Base-by-base conservation (phyloP, 805 yeast species). In the Hanseniaspora singularis region DNA sequence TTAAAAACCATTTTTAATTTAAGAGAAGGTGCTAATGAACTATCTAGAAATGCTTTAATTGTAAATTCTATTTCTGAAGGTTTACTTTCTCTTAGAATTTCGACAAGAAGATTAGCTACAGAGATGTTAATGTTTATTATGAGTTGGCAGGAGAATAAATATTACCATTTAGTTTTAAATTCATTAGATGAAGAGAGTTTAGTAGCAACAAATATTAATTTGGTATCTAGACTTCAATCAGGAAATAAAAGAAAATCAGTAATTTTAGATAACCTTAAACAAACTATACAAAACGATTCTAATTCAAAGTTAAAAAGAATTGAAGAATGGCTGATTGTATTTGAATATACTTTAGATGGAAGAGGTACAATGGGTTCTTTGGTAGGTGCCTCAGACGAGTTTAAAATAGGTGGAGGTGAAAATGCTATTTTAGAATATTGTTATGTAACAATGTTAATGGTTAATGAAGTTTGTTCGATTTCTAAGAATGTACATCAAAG, bases 321-420 rank as follows among this genome's bases (percentile, higher is more conserved):
- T 54, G 82, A 78, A 51, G 71, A 79, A 31, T 86, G 95, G 95
- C 57, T 85, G 38, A 63, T 66, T 40, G 65, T 76, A 11, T 79
- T 85, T 3, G 79, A 72, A 42, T 73, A 72, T 40, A 79, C 88
- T 0, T 55, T 86, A 37, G 85, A 78, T 49, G 96, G 96, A 2
- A 72, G 88, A 54, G 97, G 97, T 7, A 81, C 77, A 55, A 71
- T 83, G 72, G 95, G 96, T 10, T 84, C 96, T 0, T 62, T 81
- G 55, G 97, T 89, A 8, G 96, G 96, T 1, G 95, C 96, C 0
- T 79, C 85, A 50, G 92, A 81, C 9, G 96, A 89, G 53, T 71
- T 77, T 46, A 78, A 76, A 50, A 55, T 59, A 4, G 64, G 64
- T 22, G 47, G 48, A 10, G 70, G 70, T 12, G 67, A 72, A 27